Percentiles rank a stretch among this genome's conserved stretches.
Evolutionary conservation across 2,329 filamentous ascomycete genomes (phyloP).

Genomic region (Zelopaecilomyces penicillatus): DNA sequence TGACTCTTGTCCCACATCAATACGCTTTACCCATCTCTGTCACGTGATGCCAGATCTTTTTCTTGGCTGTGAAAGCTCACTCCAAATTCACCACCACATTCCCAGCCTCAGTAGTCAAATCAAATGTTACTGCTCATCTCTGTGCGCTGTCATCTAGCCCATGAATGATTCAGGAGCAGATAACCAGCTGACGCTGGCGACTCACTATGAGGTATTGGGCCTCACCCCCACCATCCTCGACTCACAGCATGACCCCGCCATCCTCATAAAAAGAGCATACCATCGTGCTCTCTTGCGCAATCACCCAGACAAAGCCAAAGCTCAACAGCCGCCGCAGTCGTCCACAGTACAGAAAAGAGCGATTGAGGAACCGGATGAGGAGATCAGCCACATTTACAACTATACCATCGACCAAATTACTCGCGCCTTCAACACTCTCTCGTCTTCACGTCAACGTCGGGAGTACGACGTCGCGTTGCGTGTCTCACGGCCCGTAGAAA

Average conservation of each 20-base stretch:
- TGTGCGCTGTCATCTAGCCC: background rate
- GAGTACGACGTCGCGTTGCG: slow-evolving; percentile 47
- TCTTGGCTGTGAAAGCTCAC: too few relatives aligned
- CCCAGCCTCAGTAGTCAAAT: too few relatives aligned
- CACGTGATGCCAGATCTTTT: too few relatives aligned
- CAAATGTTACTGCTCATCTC: too few relatives aligned
- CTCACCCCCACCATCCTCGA: slow-evolving; percentile 42
- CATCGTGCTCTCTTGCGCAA: slow-evolving; percentile 55
- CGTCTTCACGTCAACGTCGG: slow-evolving; percentile 37
- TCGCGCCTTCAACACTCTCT: slow-evolving; percentile 48
- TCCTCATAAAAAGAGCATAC: slow-evolving; percentile 54
- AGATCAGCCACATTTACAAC: slow-evolving; percentile 3
- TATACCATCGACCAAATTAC: slow-evolving; percentile 58
- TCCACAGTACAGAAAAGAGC: too few relatives aligned
- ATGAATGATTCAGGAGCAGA: slow-evolving; percentile 5
- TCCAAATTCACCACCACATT: too few relatives aligned
- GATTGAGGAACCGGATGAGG: too few relatives aligned
- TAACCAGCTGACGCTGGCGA: slow-evolving; percentile 23
- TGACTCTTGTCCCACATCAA: too few relatives aligned
- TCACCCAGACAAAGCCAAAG: slow-evolving; percentile 52
- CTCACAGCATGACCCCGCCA: slow-evolving; percentile 31
- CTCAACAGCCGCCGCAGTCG: background rate
- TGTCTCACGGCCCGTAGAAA: slow-evolving; percentile 18
- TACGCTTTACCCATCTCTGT: too few relatives aligned
- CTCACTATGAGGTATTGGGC: slow-evolving; percentile 54